These are phyloP conservation scores for Ulota crispa DNA, from an alignment of 225 moss, liverwort and hornwort genomes.

Conservation along the genomic window DNA sequence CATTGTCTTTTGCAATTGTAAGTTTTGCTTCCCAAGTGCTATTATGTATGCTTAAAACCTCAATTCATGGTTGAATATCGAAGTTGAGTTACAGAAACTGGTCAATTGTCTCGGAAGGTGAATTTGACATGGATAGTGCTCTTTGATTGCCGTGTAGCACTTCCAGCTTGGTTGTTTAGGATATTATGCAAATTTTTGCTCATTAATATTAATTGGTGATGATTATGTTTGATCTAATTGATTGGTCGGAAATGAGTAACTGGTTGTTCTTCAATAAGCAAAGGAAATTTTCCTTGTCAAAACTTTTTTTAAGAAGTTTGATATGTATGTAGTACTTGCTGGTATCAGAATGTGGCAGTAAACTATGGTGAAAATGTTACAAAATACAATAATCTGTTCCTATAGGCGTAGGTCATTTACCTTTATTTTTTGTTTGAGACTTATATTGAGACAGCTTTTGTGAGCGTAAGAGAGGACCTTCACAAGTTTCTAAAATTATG, in stretches of 20 bases:
- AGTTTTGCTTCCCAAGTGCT: slow-evolving; percentile 23
- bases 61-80: not conserved
- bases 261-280: slow-evolving; percentile 1
- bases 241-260: not conserved
- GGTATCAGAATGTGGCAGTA: not conserved
- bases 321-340: not conserved
- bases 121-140: not conserved
- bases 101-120: not conserved
- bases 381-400: not conserved
- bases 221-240: not conserved
- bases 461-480: not conserved
- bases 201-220: not conserved
- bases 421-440: not conserved
- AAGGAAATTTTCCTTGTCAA: not conserved
- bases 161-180: not conserved
- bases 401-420: not conserved
- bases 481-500: not conserved
- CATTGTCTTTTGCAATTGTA: slow-evolving; percentile 95
- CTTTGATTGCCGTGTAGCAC: not conserved
- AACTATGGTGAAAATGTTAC: not conserved
- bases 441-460: not conserved
- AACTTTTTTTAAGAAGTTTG: not conserved
- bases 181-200: not conserved
- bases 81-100: not conserved
- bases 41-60: not conserved